Evolutionary conservation across 2,329 filamentous ascomycete genomes (phyloP), one percentile per base, ranked within the genome.

Genomic region (Tothia fuscella): DNA sequence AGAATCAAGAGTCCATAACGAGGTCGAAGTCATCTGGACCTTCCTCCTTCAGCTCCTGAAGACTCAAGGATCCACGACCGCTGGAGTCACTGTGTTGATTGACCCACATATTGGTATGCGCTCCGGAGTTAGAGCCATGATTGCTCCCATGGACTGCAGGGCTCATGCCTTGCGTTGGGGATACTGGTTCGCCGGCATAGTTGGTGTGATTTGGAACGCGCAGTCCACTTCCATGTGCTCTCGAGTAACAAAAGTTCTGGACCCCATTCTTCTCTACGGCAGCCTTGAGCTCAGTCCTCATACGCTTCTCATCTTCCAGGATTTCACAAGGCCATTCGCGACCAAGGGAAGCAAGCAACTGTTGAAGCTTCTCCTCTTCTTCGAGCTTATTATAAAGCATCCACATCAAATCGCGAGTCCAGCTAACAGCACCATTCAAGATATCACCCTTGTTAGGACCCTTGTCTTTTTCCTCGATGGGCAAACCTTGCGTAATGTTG

Each of bases 401-500:
- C 91, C 91, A 96, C 86, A 96, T 94, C 40, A 98, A 71, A 64
- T 98, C 91, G 48, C 89, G 78, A 47, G 86, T 95, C 91, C 91
- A 98, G 63, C 86, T 87, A 41, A 96, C 91, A 25, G 89, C 84
- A 22, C 91, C 89, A 56, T 96, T 96, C 53, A 98, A 79, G 46
- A 98, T 96, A 53, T 98, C 91, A 37, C 91, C 91, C 66, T 98
- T 98, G 70, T 96, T 96, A 5, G 91, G 91, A 1, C 91, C 91
- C 58, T 96, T 96, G 65, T 98, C 91, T 60, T 96, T 96, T 51
- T 96, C 91, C 53, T 98, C 91, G 26, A 93, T 74, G 0, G 91
- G 89, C 22, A 96, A 72, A 12, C 88, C 87, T 49, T 89, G 89
- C 5, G 87, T 94, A 53, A 95, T 95, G 56, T 83, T 93, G 28